Percentiles rank a stretch among this genome's conserved stretches.
Conservation (phyloP, 1,139 yeast genomes). For the Lodderomyces orthopsilosis region DNA sequence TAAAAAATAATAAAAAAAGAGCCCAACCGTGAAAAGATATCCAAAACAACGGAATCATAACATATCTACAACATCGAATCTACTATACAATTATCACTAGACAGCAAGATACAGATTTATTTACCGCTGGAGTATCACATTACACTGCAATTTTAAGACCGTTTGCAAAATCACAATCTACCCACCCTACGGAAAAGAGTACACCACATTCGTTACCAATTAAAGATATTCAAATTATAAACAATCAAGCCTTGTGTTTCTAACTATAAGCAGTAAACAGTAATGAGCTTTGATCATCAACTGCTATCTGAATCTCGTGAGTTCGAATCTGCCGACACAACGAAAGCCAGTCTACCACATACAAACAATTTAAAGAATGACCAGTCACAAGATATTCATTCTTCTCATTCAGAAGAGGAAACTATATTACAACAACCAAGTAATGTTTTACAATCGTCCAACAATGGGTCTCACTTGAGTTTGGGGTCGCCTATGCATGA, state of each 20-base stretch:
- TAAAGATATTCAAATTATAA: neutral
- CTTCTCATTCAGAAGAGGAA: neutral
- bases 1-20: neutral
- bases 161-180: no score
- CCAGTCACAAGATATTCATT: neutral
- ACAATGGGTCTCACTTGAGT: constrained; percentile 3
- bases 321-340: neutral
- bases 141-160: neutral
- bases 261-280: neutral
- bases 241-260: no score
- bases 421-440: neutral
- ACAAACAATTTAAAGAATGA: neutral
- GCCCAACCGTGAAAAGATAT: neutral
- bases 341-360: neutral
- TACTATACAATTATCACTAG: no score
- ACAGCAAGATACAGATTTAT: no score
- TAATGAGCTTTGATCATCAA: neutral
- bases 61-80: no score
- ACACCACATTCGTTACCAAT: neutral
- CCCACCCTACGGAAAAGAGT: neutral
- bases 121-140: neutral
- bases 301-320: neutral
- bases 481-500: constrained; percentile 17
- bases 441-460: neutral
- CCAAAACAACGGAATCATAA: neutral